Percentiles rank a stretch among this genome's conserved stretches.
These are phyloP conservation scores for Leishmania gerbilli DNA, from an alignment of 208 protist genomes.

Conservation along the genomic window DNA sequence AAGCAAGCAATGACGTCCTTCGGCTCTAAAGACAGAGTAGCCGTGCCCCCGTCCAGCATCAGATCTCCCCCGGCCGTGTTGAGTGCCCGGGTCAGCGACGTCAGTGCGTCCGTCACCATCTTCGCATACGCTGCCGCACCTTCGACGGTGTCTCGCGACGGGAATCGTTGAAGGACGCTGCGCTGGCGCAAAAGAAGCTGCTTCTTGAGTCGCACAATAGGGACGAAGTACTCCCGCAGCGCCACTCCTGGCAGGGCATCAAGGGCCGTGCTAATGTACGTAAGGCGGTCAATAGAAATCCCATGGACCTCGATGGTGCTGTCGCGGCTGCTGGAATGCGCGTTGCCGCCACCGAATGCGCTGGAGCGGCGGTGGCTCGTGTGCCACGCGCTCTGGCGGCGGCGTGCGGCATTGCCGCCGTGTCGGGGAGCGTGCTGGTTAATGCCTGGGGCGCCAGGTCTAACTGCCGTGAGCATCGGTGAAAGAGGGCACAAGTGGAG, in stretches of 20 bases:
- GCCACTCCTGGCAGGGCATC: slow-evolving; percentile 61
- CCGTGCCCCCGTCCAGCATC: slow-evolving; percentile 35
- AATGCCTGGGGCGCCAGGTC: slow-evolving; percentile 2
- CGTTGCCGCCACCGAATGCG: background rate
- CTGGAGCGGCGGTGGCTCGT: slow-evolving; percentile 13
- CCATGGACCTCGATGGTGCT: slow-evolving; percentile 21
- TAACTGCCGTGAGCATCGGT: slow-evolving; percentile 5
- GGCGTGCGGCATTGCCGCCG: background rate
- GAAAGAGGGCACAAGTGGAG: background rate
- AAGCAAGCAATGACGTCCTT: slow-evolving; percentile 51
- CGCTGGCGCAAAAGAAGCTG: slow-evolving; percentile 43
- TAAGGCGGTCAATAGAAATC: slow-evolving; percentile 64
- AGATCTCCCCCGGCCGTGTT: slow-evolving; percentile 47
- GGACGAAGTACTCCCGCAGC: slow-evolving; percentile 71
- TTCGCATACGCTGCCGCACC: slow-evolving; percentile 34
- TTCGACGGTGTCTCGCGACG: slow-evolving; percentile 5
- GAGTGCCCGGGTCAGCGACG: slow-evolving; percentile 51
- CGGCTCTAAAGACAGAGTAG: slow-evolving; percentile 48
- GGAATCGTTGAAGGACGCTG: slow-evolving; percentile 37
- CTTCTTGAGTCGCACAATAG: slow-evolving; percentile 65
- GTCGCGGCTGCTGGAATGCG: slow-evolving; percentile 1
- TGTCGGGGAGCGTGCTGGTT: background rate
- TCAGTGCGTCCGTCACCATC: slow-evolving; percentile 41
- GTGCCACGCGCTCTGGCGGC: slow-evolving; percentile 20
- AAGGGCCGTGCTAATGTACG: slow-evolving; percentile 86